Evolutionary conservation across 805 yeast species (phyloP), one percentile per base, ranked within the genome.

Genomic region (Scheffersomyces coipomensis): DNA sequence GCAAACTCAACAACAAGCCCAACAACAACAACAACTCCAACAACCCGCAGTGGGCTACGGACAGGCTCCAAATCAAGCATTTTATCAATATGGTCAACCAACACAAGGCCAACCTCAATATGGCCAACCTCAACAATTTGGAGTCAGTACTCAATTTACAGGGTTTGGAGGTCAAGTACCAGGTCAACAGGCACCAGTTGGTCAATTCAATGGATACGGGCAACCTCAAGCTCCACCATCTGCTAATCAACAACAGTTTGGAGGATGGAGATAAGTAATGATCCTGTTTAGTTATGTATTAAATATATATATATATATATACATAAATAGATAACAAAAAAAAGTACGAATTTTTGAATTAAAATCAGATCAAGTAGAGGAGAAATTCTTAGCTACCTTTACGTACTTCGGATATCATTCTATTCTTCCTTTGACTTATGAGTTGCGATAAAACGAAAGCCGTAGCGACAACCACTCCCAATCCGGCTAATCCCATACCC

Each of bases 401-500:
- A n/a, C n/a, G n/a, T n/a, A n/a, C n/a, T n/a, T n/a, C n/a, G n/a
- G n/a, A n/a, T n/a, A n/a, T n/a, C n/a, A n/a, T n/a, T n/a, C n/a
- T n/a, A n/a, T n/a, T n/a, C n/a, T 33, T 33, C 15, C 16, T 33
- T n/a, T n/a, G 19, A n/a, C 4, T 19, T 15, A 5, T 19, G 13
- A 34, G 26, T 37, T 45, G 49, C 8, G 37, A 30, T 15, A 34
- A 27, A n/a, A 55, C 19, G 42, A 58, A 59, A 3, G 52, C 25
- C 1, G 33, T 15, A 2, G 58, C 45, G 11, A 55, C 30, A 7
- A 60, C 38, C 1, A 60, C 49, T 0, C 67, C 67, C 13, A 50
- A 39, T 1, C 67, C 68, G 2, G 66, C 62, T 26, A 63, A 42
- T 1, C 67, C 68, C 58, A 60, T 56, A 1, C 66, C 65, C 56